Base-by-base conservation (phyloP, 2,329 filamentous ascomycete genomes). In the Monilinia laxa region DNA sequence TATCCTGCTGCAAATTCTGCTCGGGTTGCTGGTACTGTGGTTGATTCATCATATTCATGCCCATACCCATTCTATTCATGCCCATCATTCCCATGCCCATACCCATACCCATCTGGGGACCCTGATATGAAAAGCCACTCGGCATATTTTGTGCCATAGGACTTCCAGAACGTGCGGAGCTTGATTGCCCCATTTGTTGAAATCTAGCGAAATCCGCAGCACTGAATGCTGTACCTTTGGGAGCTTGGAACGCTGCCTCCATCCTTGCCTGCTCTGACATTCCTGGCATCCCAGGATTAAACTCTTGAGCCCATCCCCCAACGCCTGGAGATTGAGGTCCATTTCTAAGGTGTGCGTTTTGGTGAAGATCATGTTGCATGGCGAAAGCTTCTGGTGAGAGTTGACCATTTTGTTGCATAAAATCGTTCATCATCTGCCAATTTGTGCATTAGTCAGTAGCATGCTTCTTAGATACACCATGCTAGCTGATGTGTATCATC, bases 181-280 rank as follows among this genome's bases (percentile, higher is more conserved):
- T 81, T 14, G 65, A 57, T 70, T 85, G 83, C 70, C 85, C 87
- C 77, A 88, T 85, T 75, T 93, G 90, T 76, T 93, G 90, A 78
- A 96, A 98, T 69, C 88, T 87, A 58, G 91, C 88, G 77, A 97
- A 98, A 72, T 98, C 95, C 56, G 92, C 90, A 35, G 93, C 83
- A 69, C 83, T 90, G 78, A 97, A 97, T 28, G 85, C 84, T 3
- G 84, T 80, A 11, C 78, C 84, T 69, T 79, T 82, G 63, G 84
- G 82, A 64, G 79, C 83, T 78, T 84, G 86, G 79, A 88, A 90
- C 9, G 86, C 83, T 69, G 90, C 82, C 77, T 93, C 90, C 88
- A 93, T 88, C 69, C 85, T 82, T 47, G 86, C 82, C 77, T 92
- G 85, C 12, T 72, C 70, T 38, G 73, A 69, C 73, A 84, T 82